These are phyloP conservation scores for Trapa incisa DNA, from an alignment of 345 rosid genomes.

Conservation along the genomic window DNA sequence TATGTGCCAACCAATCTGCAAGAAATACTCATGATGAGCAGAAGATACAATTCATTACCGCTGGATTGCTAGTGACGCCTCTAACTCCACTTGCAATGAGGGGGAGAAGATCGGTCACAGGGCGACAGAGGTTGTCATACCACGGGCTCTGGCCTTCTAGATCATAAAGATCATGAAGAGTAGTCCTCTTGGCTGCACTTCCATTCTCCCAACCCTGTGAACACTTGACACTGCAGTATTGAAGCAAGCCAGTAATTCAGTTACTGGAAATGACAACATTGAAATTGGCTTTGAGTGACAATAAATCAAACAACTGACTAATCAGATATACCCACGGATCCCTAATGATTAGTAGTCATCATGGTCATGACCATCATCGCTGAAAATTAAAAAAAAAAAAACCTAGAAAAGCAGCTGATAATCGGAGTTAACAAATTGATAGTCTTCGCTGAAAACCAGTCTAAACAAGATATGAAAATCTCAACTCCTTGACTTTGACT, in stretches of 20 bases:
- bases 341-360: not conserved
- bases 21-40: not conserved
- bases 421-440: not conserved
- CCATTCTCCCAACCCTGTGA: constrained; percentile 55
- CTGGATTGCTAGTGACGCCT: constrained; percentile 99
- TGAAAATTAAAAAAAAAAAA: not conserved
- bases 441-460: not conserved
- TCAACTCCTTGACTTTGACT: not conserved
- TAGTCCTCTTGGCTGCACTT: constrained; percentile 40
- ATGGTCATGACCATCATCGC: not conserved
- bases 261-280: not conserved
- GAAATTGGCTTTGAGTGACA: not conserved
- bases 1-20: not conserved
- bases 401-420: not conserved
- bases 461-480: not conserved
- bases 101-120: constrained; percentile 82
- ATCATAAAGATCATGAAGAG: constrained; percentile 88
- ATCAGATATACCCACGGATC: not conserved
- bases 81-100: constrained; percentile 78
- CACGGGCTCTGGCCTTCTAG: constrained; percentile 96
- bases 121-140: constrained; percentile 98
- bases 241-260: not conserved
- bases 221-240: constrained; percentile 51
- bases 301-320: not conserved
- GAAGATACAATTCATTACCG: constrained; percentile 31